Percentiles rank a stretch among this genome's conserved stretches.
Conservation (phyloP, 352 stramenopile genomes). For the Phytopythium vexans region DNA sequence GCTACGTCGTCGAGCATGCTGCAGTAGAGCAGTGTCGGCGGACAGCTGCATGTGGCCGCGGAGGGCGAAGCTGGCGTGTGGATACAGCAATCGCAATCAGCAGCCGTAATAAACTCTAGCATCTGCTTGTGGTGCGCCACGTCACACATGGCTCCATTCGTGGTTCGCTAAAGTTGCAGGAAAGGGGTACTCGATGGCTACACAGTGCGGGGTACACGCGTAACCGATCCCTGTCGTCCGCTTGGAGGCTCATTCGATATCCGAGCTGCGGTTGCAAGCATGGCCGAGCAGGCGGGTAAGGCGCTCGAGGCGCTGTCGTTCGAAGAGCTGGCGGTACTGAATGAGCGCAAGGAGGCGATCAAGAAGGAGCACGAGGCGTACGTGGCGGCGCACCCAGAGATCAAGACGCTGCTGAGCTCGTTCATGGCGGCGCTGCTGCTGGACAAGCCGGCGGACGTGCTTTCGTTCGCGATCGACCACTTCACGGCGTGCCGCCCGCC, state of each 20-base stretch:
- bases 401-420: conserved; percentile 85
- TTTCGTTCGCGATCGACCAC: conserved; percentile 74
- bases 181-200: too few relatives aligned
- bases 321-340: conserved; percentile 81
- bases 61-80: too few relatives aligned
- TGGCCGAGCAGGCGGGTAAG: conserved; percentile 38
- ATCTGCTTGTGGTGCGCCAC: too few relatives aligned
- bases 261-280: conserved; percentile 6
- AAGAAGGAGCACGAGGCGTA: conserved; percentile 86
- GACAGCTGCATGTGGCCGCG: too few relatives aligned
- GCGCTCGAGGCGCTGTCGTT: conserved; percentile 71
- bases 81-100: too few relatives aligned
- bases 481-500: conserved; percentile 75
- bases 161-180: too few relatives aligned
- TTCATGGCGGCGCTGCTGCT: conserved; percentile 87
- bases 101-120: too few relatives aligned
- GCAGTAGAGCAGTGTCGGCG: conserved; percentile 24
- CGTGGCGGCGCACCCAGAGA: conserved; percentile 81
- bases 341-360: conserved; percentile 82
- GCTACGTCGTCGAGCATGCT: conserved; percentile 58
- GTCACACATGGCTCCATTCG: too few relatives aligned
- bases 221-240: neutral
- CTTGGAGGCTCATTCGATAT: neutral
- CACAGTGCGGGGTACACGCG: too few relatives aligned
- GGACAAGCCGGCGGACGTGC: conserved; percentile 83